Conservation (phyloP, 768 basidiomycete genomes). For the Chiua virens region DNA sequence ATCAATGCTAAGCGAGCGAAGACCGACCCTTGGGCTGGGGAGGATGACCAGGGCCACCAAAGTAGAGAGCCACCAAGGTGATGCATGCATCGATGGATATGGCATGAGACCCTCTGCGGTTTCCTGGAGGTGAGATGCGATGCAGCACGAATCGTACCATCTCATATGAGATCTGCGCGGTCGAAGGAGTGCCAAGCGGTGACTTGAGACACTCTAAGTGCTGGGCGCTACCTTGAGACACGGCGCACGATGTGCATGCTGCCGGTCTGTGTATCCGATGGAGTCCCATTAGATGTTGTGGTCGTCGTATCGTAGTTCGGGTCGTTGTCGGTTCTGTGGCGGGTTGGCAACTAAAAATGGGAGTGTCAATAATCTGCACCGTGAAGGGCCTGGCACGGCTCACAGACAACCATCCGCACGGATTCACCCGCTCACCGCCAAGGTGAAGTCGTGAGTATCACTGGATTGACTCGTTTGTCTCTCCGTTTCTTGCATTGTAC, state of each 20-base stretch:
- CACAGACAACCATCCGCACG: conserved; percentile 24
- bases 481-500: conserved; percentile 20
- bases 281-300: not conserved
- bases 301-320: conserved; percentile 5
- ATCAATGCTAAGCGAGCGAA: conserved; percentile 7
- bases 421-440: conserved; percentile 10
- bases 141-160: no score
- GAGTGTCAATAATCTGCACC: conserved; percentile 17
- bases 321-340: conserved; percentile 5
- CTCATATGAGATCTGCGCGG: no score
- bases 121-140: not conserved
- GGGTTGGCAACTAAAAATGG: conserved; percentile 20
- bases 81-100: not conserved
- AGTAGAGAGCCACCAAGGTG: conserved; percentile 9
- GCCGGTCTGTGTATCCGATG: not conserved
- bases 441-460: conserved; percentile 7
- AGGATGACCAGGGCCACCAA: not conserved
- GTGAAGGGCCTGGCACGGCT: conserved; percentile 26
- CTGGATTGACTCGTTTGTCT: conserved; percentile 5
- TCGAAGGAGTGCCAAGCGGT: no score
- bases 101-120: not conserved
- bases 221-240: not conserved
- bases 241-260: not conserved
- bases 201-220: no score
- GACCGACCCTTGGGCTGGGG: not conserved